Evolutionary conservation across 805 yeast species (phyloP), one percentile per base, ranked within the genome.

Genomic region (Zygosaccharomyces rouxii): DNA sequence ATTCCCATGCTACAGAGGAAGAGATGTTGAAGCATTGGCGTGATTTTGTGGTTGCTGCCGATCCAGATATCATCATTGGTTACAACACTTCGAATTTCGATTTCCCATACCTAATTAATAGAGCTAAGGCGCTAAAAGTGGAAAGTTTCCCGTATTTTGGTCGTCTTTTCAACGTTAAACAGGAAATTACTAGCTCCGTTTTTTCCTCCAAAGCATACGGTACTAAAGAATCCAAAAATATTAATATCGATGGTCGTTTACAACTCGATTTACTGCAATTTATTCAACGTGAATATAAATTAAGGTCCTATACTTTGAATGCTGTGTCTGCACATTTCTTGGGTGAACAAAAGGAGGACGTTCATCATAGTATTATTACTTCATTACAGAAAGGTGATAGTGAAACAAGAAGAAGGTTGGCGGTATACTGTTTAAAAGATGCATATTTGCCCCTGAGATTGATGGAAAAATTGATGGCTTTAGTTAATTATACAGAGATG

Each of bases 401-500:
- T 23, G 98, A 94, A 59, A 86, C 98, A 0, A 81, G 99, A 71
- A 74, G 98, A 68, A 78, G 99, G 52, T 74, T 94, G 60, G 99
- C 99, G 0, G 97, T 94, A 5, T 94, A 94, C 67, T 94, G 99
- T 76, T 73, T 94, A 59, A 94, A 94, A 60, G 99, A 94, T 74
- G 97, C 99, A 0, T 90, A 85, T 60, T 72, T 94, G 40, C 99
- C 99, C 1, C 63, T 94, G 58, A 73, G 99, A 54, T 74, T 94
- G 31, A 69, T 90, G 59, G 97, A 92, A 55, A 95, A 92, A 60
- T 76, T 94, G 46, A 95, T 94, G 99, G 89, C 97, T 59, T 73
- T 94, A 52, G 95, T 95, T 52, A 94, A 94, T 62, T 94, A 94
- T 69, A 92, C 97, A 0, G 99, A 94, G 70, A 94, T 94, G 99